Conservation (phyloP, 768 basidiomycete species). For the Calocybe gangraenosa region DNA sequence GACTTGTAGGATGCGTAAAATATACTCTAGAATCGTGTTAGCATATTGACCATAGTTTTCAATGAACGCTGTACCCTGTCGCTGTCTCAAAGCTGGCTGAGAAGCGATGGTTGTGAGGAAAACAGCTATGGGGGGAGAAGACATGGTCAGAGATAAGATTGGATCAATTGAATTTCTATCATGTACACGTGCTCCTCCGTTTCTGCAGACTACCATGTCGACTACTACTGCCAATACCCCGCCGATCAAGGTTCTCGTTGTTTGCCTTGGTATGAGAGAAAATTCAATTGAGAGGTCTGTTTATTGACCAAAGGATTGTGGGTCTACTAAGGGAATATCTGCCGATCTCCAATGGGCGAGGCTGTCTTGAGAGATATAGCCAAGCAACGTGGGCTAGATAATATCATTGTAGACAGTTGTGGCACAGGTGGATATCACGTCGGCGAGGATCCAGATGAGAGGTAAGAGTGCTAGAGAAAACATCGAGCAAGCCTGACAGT, state of each 20-base stretch:
- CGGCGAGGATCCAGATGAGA: slow-evolving; percentile 78
- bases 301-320: background rate
- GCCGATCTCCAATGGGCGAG: slow-evolving; percentile 91
- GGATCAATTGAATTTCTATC: background rate
- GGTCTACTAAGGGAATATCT: slow-evolving; percentile 61
- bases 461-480: slow-evolving; percentile 36
- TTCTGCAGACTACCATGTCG: slow-evolving; percentile 6
- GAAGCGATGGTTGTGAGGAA: slow-evolving; percentile 90
- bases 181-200: background rate
- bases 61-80: slow-evolving; percentile 49
- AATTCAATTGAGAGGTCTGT: background rate
- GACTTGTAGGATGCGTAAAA: slow-evolving; percentile 77
- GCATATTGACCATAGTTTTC: slow-evolving; percentile 1
- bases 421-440: slow-evolving; percentile 84
- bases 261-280: slow-evolving; percentile 51
- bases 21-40: slow-evolving; percentile 53
- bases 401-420: slow-evolving; percentile 71
- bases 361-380: slow-evolving; percentile 75
- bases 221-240: slow-evolving; percentile 7
- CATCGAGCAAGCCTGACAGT: background rate
- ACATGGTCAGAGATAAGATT: background rate
- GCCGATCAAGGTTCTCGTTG: slow-evolving; percentile 58
- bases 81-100: slow-evolving; percentile 69
- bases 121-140: slow-evolving; percentile 78
- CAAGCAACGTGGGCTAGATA: slow-evolving; percentile 55